phyloP scores from a whole-genome alignment of 139 green algal genomes.

The Pycnococcus provasolii region DNA sequence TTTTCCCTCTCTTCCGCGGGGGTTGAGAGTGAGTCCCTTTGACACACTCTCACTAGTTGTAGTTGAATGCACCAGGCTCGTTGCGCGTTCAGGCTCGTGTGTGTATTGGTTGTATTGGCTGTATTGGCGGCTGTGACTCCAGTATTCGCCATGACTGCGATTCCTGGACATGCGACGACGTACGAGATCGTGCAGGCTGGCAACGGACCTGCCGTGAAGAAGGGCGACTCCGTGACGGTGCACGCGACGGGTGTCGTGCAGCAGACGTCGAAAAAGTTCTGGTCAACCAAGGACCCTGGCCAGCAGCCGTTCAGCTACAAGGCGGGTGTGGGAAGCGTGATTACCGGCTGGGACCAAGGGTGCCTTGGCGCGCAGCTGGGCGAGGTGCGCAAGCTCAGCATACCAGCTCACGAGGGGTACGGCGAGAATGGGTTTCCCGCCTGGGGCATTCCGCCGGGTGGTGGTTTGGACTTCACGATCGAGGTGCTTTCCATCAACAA shows the following conservation, averaged over 20 bases:
- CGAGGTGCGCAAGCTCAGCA: slow-evolving; percentile 30
- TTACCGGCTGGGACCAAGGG: slow-evolving; percentile 43
- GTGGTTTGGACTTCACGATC: slow-evolving; percentile 39
- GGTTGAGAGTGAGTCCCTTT: too few relatives aligned
- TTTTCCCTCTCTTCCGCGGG: too few relatives aligned
- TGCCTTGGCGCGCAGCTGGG: slow-evolving; percentile 36
- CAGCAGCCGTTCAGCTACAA: slow-evolving; percentile 39
- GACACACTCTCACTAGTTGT: too few relatives aligned
- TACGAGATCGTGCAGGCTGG: slow-evolving; percentile 18
- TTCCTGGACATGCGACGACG: background rate
- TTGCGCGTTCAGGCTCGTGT: too few relatives aligned
- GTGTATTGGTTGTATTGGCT: too few relatives aligned
- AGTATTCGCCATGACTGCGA: too few relatives aligned
- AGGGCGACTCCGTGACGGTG: slow-evolving; percentile 38
- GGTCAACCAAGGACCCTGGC: slow-evolving; percentile 33
- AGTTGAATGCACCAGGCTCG: too few relatives aligned
- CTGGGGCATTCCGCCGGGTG: slow-evolving; percentile 40
- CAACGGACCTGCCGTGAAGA: slow-evolving; percentile 22
- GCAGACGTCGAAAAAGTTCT: slow-evolving; percentile 18
- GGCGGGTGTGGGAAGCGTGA: slow-evolving; percentile 35
- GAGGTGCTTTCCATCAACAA: slow-evolving; percentile 31
- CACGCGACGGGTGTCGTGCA: slow-evolving; percentile 33
- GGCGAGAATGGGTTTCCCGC: slow-evolving; percentile 36
- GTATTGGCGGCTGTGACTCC: too few relatives aligned
- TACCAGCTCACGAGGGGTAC: slow-evolving; percentile 39